Conservation (phyloP, 805 yeast genomes). For the Komagataella populi region DNA sequence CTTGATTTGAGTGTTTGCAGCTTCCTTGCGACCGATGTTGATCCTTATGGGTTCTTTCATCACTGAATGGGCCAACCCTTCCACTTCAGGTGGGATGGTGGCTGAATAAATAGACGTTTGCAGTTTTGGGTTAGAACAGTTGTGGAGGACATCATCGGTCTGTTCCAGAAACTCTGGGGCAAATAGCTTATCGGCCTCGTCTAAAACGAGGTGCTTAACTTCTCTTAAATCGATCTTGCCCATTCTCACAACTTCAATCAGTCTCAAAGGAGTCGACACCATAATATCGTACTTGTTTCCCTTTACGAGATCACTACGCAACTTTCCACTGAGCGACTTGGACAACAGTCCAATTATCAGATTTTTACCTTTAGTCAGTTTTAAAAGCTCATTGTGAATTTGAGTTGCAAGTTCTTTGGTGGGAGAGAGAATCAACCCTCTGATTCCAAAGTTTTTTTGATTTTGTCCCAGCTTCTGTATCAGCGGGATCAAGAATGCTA, state of each 20-base stretch:
- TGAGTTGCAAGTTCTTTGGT: constrained; percentile 90
- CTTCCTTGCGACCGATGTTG: constrained; percentile 87
- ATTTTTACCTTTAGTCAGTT: constrained; percentile 40
- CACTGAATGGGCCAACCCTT: constrained; percentile 71
- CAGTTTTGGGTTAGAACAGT: constrained; percentile 35
- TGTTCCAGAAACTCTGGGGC: constrained; percentile 82
- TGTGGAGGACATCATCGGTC: constrained; percentile 69
- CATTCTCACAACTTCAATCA: constrained; percentile 62
- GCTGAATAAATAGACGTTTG: constrained; percentile 85
- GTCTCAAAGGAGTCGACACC: constrained; percentile 79
- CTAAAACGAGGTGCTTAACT: constrained; percentile 72
- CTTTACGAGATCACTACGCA: constrained; percentile 45
- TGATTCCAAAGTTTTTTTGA: constrained; percentile 33
- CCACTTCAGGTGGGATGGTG: constrained; percentile 88
- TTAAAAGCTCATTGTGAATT: constrained; percentile 55
- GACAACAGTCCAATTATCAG: constrained; percentile 54
- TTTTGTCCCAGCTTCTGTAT: constrained; percentile 31
- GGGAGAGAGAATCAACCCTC: constrained; percentile 80
- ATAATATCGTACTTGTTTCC: constrained; percentile 63
- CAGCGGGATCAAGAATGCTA: constrained; percentile 79
- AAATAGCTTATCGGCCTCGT: constrained; percentile 91
- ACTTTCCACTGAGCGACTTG: constrained; percentile 56
- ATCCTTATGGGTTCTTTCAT: constrained; percentile 81
- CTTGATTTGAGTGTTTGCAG: constrained; percentile 73
- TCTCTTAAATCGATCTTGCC: constrained; percentile 45